Evolutionary conservation across 2,329 filamentous ascomycete species (phyloP).

Genomic region (Herpotrichia juniperi): DNA sequence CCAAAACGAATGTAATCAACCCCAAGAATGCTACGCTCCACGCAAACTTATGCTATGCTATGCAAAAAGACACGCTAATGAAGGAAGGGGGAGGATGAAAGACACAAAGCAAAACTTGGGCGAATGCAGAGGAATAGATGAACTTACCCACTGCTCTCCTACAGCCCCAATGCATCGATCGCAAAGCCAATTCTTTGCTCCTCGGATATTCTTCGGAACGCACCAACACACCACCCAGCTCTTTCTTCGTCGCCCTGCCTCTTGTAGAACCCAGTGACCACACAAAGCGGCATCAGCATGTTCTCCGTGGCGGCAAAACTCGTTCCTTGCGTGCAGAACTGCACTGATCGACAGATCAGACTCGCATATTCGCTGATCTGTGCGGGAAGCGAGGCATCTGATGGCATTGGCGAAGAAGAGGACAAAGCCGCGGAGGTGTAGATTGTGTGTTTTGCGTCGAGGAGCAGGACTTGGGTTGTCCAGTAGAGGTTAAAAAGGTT

Average conservation of each 20-base stretch:
- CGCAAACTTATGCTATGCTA: not conserved
- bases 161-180: not conserved
- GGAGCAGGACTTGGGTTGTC: conserved; percentile 23
- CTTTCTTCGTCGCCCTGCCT: conserved; percentile 18
- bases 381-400: not conserved
- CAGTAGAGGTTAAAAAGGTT: conserved; percentile 23
- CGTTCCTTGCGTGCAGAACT: conserved; percentile 20
- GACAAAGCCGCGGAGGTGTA: conserved; percentile 8
- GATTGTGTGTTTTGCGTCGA: conserved; percentile 17
- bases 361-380: conserved; percentile 20
- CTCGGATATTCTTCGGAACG: conserved; percentile 14
- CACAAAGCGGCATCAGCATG: conserved; percentile 21
- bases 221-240: conserved; percentile 18
- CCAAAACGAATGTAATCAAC: too few species aligned
- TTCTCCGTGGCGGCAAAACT: conserved; percentile 24
- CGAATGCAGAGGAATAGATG: not conserved
- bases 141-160: not conserved
- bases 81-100: not conserved
- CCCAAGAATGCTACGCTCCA: not conserved
- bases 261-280: conserved; percentile 17
- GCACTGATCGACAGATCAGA: conserved; percentile 24
- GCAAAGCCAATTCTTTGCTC: conserved; percentile 22
- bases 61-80: not conserved
- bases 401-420: not conserved
- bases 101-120: not conserved